Conservation (phyloP, 768 basidiomycete genomes). For the Tephrocybe sp. region DNA sequence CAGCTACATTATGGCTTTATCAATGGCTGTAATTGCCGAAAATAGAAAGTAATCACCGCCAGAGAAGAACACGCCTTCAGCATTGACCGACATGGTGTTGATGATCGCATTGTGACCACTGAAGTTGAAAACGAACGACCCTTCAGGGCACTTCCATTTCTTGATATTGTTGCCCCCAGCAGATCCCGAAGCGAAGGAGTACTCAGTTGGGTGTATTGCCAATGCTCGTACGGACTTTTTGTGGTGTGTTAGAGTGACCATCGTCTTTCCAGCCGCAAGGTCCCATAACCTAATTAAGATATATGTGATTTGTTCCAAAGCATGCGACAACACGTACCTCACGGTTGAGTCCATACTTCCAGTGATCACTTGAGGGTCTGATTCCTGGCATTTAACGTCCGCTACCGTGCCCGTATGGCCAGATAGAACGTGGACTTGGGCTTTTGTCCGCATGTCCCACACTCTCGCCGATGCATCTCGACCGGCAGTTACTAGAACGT, state of each 20-base stretch:
- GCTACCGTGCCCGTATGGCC: constrained; percentile 97
- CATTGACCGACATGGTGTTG: constrained; percentile 91
- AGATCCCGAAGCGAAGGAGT: constrained; percentile 92
- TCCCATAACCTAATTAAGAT: constrained; percentile 78
- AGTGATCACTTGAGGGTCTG: constrained; percentile 97
- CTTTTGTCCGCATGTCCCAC: constrained; percentile 99
- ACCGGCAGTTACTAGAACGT: constrained; percentile 92
- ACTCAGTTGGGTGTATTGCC: constrained; percentile 95
- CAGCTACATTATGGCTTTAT: constrained; percentile 46
- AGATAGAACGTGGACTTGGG: constrained; percentile 88
- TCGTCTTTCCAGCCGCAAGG: constrained; percentile 95
- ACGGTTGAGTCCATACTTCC: constrained; percentile 98
- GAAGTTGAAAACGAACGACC: constrained; percentile 95
- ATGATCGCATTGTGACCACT: constrained; percentile 96
- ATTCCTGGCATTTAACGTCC: constrained; percentile 94
- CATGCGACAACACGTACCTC: constrained; percentile 46
- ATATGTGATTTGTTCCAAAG: neutral
- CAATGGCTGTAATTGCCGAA: neutral
- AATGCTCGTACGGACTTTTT: constrained; percentile 96
- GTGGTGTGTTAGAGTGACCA: constrained; percentile 97
- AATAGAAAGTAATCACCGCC: constrained; percentile 62
- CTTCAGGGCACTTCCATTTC: constrained; percentile 99
- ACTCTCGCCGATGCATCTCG: constrained; percentile 96
- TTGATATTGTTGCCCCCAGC: constrained; percentile 99
- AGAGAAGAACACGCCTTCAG: constrained; percentile 96